A percentile compares a stretch with the other conserved stretches of the same genome.
Conservation (phyloP, 768 basidiomycete species). For the Chalciporus pseudorubinellus region DNA sequence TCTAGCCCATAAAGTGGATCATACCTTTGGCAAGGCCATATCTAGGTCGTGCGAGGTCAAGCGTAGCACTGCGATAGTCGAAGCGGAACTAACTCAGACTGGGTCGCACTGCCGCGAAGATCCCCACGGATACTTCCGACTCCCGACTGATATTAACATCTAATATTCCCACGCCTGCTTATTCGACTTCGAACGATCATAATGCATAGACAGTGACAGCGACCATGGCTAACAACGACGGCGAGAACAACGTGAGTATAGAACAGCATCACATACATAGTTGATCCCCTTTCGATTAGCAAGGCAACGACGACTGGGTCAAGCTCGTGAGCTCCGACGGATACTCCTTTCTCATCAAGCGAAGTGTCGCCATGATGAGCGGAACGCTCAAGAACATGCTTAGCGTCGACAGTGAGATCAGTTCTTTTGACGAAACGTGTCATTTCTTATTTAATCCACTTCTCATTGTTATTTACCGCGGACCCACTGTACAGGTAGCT, state of each 20-base stretch:
- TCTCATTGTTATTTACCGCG: conserved; percentile 8
- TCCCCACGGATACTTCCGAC: conserved; percentile 8
- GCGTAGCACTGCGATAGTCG: conserved; percentile 13
- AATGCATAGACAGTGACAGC: too few species aligned
- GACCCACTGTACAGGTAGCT: conserved; percentile 50
- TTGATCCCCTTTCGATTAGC: background rate
- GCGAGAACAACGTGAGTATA: conserved; percentile 18
- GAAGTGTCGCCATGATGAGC: conserved; percentile 73
- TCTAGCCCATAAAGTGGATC: background rate
- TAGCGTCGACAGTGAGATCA: conserved; percentile 59
- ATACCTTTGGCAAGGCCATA: conserved; percentile 39
- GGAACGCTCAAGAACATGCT: conserved; percentile 83
- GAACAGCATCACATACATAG: too few species aligned
- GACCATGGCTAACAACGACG: conserved; percentile 20
- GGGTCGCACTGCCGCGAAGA: background rate
- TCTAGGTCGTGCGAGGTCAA: conserved; percentile 16
- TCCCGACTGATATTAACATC: conserved; percentile 9
- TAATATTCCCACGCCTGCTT: conserved; percentile 21
- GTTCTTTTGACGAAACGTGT: conserved; percentile 8
- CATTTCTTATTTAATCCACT: conserved; percentile 3
- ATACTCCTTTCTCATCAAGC: conserved; percentile 73
- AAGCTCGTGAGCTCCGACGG: conserved; percentile 76
- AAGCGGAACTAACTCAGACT: background rate
- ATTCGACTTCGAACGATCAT: background rate
- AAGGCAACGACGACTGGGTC: conserved; percentile 59